Percentiles rank a stretch among this genome's conserved stretches.
phyloP scores from a whole-genome alignment of 768 basidiomycete species.

The Neoboletus brunneissimus region DNA sequence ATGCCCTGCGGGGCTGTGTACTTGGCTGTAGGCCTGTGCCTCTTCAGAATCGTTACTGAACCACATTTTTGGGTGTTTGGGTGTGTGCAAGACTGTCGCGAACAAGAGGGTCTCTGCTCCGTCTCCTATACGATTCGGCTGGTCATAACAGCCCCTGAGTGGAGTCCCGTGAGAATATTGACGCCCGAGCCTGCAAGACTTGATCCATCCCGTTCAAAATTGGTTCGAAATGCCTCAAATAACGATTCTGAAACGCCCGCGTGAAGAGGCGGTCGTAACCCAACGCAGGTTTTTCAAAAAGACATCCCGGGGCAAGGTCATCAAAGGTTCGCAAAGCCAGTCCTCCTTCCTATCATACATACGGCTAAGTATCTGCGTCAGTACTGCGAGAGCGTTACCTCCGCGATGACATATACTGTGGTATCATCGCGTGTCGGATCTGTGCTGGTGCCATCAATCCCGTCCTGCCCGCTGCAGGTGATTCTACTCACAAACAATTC shows the following conservation, averaged over 20 bases:
- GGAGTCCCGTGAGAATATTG: conserved; percentile 9
- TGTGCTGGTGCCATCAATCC: conserved; percentile 48
- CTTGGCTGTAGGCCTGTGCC: conserved; percentile 21
- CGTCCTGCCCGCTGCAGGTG: conserved; percentile 59
- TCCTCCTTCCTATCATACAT: background rate
- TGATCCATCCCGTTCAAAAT: too few species aligned
- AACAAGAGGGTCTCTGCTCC: background rate
- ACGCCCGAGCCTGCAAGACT: background rate
- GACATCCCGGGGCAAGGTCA: conserved; percentile 88
- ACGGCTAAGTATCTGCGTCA: conserved; percentile 25
- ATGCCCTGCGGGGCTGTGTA: background rate
- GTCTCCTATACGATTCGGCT: background rate
- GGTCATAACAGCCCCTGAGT: background rate
- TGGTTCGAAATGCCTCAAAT: conserved; percentile 50
- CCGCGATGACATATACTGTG: conserved; percentile 87
- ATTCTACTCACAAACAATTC: conserved; percentile 52
- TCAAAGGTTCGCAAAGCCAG: conserved; percentile 62
- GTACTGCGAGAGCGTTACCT: conserved; percentile 94
- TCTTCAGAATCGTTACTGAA: conserved; percentile 25
- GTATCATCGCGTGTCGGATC: conserved; percentile 64
- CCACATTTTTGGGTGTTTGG: conserved; percentile 15
- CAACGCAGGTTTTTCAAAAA: conserved; percentile 96
- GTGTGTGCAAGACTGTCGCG: background rate
- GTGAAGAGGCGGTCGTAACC: conserved; percentile 67
- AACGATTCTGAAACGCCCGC: conserved; percentile 68